Conservation (phyloP, 108 stramenopile genomes). For the Nitzschia inconspicua region DNA sequence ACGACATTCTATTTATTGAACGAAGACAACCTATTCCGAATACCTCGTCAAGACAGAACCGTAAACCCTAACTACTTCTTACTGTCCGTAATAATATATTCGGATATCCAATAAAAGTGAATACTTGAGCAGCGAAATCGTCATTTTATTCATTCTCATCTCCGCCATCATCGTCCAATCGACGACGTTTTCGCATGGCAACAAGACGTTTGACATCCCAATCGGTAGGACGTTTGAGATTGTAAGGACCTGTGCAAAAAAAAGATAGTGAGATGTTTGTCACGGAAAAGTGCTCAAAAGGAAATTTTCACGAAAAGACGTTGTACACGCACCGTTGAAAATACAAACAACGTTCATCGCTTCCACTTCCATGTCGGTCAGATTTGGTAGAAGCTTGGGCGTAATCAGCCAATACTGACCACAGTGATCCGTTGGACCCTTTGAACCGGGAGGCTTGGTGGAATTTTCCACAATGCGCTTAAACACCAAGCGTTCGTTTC, state of each 20-base stretch:
- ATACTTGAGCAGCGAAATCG: neutral
- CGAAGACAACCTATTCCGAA: neutral
- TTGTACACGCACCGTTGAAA: constrained; percentile 78
- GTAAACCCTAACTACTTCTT: neutral
- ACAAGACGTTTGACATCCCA: constrained; percentile 12
- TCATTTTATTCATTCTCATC: constrained; percentile 15
- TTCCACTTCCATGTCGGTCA: constrained; percentile 91
- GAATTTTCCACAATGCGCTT: constrained; percentile 91
- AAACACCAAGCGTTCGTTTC: constrained; percentile 94
- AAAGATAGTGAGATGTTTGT: neutral
- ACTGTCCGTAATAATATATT: too few species aligned
- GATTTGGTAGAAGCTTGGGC: constrained; percentile 96
- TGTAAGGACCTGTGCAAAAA: constrained; percentile 6
- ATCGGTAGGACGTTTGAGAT: constrained; percentile 14
- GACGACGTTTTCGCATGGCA: constrained; percentile 11
- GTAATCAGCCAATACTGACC: constrained; percentile 98
- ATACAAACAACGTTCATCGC: constrained; percentile 89
- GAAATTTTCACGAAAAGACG: constrained; percentile 30
- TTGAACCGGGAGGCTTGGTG: constrained; percentile 35
- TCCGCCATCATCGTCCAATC: neutral
- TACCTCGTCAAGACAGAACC: too few species aligned
- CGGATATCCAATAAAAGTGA: too few species aligned
- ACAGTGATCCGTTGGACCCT: constrained; percentile 48
- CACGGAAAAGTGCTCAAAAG: neutral
- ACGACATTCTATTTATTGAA: neutral